Conservation (phyloP, 2,329 filamentous ascomycete species). For the Pestalotiopsis sp. region DNA sequence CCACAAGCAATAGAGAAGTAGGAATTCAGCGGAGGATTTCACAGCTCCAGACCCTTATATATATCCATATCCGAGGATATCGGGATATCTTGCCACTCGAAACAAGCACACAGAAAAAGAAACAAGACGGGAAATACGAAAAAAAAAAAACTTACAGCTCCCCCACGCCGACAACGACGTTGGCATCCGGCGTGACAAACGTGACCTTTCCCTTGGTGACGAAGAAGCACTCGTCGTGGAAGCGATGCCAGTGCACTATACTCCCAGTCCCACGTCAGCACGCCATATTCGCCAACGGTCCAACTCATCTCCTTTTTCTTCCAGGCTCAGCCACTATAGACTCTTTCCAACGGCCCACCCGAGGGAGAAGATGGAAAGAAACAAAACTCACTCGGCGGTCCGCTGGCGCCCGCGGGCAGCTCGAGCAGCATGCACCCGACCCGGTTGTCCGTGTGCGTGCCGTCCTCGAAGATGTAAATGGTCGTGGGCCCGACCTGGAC, state of each 20-base stretch:
- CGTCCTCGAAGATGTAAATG: conserved; percentile 38
- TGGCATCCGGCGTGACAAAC: conserved; percentile 35
- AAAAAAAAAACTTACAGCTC: conserved; percentile 22
- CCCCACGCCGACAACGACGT: conserved; percentile 30
- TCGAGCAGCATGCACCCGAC: conserved; percentile 34
- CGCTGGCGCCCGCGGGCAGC: conserved; percentile 32
- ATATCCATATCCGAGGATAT: neutral
- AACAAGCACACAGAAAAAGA: neutral
- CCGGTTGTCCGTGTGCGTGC: conserved; percentile 35
- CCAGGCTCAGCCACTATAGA: no score
- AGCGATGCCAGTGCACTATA: conserved; percentile 39
- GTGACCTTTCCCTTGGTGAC: conserved; percentile 35
- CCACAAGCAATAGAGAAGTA: no score
- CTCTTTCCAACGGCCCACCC: no score
- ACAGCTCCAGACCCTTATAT: no score
- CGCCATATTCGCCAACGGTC: neutral
- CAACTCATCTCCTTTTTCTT: neutral
- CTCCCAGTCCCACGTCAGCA: neutral
- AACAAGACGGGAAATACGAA: neutral
- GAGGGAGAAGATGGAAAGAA: neutral
- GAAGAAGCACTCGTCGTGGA: conserved; percentile 39
- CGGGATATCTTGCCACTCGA: neutral
- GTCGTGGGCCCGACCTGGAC: conserved; percentile 35
- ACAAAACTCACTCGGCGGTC: conserved; percentile 27
- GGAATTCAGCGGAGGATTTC: no score